Evolutionary conservation across 495 filamentous ascomycete genomes (phyloP).

Genomic region (Penicillium herquei): DNA sequence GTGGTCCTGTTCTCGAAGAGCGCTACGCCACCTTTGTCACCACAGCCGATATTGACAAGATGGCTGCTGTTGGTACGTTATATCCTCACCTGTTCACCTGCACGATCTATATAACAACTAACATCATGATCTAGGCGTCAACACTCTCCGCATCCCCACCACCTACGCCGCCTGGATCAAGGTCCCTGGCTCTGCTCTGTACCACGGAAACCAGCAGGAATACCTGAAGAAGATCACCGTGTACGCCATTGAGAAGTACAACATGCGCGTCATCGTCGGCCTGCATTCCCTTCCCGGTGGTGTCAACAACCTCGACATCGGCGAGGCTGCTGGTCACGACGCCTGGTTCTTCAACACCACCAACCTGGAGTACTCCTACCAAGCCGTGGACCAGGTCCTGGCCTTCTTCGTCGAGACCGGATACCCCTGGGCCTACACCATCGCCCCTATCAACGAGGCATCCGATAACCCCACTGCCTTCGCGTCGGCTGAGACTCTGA

Average conservation of each 20-base stretch:
- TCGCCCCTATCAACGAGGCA: constrained; percentile 25
- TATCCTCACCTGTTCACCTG: background rate
- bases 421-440: constrained; percentile 19
- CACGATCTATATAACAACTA: background rate
- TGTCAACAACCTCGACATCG: constrained; percentile 23
- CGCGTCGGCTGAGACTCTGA: constrained; percentile 5
- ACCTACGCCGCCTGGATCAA: constrained; percentile 23
- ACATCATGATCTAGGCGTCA: background rate
- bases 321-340: constrained; percentile 25
- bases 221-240: constrained; percentile 24
- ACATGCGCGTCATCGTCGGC: constrained; percentile 29
- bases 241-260: constrained; percentile 26
- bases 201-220: constrained; percentile 24
- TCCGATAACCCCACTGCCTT: constrained; percentile 8
- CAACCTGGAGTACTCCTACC: constrained; percentile 23
- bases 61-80: constrained; percentile 11
- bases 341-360: constrained; percentile 29
- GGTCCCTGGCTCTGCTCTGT: constrained; percentile 28
- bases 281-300: constrained; percentile 29
- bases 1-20: constrained; percentile 22
- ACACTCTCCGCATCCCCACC: constrained; percentile 10
- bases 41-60: constrained; percentile 24
- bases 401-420: constrained; percentile 21
- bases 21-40: constrained; percentile 30
- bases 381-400: constrained; percentile 20